phyloP scores from a whole-genome alignment of 179 eudicot species.

The Beta lomatogona region DNA sequence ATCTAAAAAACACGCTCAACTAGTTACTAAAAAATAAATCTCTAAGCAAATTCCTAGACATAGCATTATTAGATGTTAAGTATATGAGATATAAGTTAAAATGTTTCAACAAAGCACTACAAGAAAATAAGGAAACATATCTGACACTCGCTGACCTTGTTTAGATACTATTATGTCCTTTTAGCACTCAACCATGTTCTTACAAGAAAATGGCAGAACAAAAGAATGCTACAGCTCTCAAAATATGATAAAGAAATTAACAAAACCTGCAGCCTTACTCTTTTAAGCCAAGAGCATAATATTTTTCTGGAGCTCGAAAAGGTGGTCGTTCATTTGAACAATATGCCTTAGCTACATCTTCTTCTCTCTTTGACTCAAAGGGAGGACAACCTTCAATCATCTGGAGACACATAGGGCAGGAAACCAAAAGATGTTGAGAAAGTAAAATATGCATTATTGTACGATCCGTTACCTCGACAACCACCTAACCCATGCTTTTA shows the following conservation, averaged over 20 bases:
- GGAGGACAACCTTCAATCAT: constrained; percentile 57
- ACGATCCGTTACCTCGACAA: not conserved
- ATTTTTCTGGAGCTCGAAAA: constrained; percentile 38
- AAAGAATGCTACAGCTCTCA: not conserved
- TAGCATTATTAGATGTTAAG: not conserved
- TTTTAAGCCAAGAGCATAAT: constrained; percentile 42
- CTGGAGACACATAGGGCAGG: constrained; percentile 22
- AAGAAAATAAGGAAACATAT: not conserved
- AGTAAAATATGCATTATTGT: not conserved
- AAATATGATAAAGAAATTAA: constrained; percentile 1
- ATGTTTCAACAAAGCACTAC: not conserved
- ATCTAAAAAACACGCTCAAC: not conserved
- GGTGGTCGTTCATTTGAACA: constrained; percentile 45
- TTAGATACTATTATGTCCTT: not conserved
- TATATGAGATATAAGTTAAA: not conserved
- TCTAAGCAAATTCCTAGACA: not conserved
- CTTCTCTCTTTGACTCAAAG: constrained; percentile 36
- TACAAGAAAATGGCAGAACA: not conserved
- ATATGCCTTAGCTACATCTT: constrained; percentile 43
- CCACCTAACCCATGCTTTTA: not conserved
- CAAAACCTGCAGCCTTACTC: constrained; percentile 33
- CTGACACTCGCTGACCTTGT: not conserved
- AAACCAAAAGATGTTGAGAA: constrained; percentile 2
- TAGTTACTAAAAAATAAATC: not conserved
- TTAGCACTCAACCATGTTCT: not conserved